Evolutionary conservation across 108 stramenopile species (phyloP).

Genomic region (Chaetoceros tenuissimus): DNA sequence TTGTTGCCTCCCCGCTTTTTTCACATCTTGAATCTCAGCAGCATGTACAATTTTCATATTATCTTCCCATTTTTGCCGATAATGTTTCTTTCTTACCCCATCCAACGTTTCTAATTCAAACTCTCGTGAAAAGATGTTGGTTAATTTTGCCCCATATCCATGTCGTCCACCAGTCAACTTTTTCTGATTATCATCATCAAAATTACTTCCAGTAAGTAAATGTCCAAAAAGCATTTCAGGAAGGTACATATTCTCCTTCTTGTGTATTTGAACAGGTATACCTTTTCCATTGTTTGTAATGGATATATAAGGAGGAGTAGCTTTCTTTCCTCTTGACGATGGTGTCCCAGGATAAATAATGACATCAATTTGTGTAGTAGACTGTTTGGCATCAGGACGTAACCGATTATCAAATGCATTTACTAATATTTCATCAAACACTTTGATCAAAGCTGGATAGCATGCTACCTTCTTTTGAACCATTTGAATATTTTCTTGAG

Average conservation of each 20-base stretch:
- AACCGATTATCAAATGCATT: constrained; percentile 89
- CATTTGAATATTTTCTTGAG: constrained; percentile 14
- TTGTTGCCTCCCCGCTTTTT: constrained; percentile 3
- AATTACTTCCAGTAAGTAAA: constrained; percentile 95
- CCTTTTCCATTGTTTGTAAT: constrained; percentile 79
- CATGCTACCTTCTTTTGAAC: constrained; percentile 16
- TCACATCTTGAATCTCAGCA: constrained; percentile 26
- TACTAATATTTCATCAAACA: constrained; percentile 93
- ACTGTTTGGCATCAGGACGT: constrained; percentile 44
- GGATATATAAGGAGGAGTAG: constrained; percentile 42
- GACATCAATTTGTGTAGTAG: constrained; percentile 62
- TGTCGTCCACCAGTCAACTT: constrained; percentile 86
- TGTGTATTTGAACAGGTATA: constrained; percentile 48
- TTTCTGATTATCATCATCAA: constrained; percentile 90
- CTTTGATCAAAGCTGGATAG: constrained; percentile 59
- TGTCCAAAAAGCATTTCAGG: constrained; percentile 98
- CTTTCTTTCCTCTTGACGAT: constrained; percentile 2
- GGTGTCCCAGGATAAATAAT: constrained; percentile 43
- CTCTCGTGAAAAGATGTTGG: constrained; percentile 77
- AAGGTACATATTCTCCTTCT: constrained; percentile 65
- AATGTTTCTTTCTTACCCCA: constrained; percentile 25
- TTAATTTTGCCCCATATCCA: constrained; percentile 87
- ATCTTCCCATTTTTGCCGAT: constrained; percentile 56
- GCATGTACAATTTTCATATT: constrained; percentile 62
- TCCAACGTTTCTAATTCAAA: constrained; percentile 75